Evolutionary conservation across 805 yeast species (phyloP).

Genomic region (Tetrapisispora taiwanensis): DNA sequence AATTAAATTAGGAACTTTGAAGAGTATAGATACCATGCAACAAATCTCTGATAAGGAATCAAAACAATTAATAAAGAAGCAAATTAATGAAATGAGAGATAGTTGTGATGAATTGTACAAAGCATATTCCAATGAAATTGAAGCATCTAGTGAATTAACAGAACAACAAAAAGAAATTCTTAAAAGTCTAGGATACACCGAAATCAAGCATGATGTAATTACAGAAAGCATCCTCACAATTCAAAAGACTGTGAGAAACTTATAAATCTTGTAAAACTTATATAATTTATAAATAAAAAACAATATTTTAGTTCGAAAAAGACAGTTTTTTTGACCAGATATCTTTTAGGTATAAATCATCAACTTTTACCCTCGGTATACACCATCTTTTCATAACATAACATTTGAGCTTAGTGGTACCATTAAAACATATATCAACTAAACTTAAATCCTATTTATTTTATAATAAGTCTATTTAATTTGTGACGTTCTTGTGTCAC

Average conservation of each 20-base stretch:
- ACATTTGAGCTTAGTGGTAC: too few species aligned
- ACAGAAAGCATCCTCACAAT: conserved; percentile 7
- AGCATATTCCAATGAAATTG: conserved; percentile 6
- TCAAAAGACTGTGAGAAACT: conserved; percentile 15
- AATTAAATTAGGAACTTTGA: conserved; percentile 17
- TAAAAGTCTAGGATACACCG: conserved; percentile 6
- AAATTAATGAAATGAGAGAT: conserved; percentile 14
- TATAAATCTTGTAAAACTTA: conserved; percentile 5
- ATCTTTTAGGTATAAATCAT: too few species aligned
- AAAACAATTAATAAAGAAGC: conserved; percentile 12
- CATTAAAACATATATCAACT: too few species aligned
- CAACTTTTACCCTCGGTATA: too few species aligned
- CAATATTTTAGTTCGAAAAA: too few species aligned
- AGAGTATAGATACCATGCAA: conserved; percentile 22
- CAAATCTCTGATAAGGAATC: conserved; percentile 16
- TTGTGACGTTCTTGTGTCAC: too few species aligned
- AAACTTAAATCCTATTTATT: too few species aligned
- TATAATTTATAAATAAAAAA: too few species aligned
- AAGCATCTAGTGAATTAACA: conserved; percentile 5
- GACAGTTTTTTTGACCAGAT: too few species aligned
- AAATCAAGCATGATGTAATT: not conserved
- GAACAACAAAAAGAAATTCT: conserved; percentile 5
- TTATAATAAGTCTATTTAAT: too few species aligned
- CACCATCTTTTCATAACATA: too few species aligned
- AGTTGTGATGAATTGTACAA: conserved; percentile 14